A percentile compares a stretch with the other conserved stretches of the same genome.
Evolutionary conservation across 441 rosid genomes (phyloP).

Genomic region (Erodium moschatum): DNA sequence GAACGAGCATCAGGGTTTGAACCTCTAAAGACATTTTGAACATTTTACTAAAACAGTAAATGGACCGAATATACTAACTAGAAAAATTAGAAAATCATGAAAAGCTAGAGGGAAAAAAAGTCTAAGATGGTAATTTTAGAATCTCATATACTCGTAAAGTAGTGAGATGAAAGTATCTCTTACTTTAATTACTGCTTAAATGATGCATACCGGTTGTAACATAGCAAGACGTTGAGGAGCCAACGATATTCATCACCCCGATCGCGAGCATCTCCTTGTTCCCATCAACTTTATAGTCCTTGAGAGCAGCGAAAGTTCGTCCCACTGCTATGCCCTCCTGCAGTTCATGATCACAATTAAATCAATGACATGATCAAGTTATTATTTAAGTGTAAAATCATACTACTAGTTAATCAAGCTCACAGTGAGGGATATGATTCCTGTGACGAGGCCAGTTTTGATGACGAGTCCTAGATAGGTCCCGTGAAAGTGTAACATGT

Average conservation of each 20-base stretch:
- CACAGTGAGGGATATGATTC: constrained; percentile 79
- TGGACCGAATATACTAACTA: too few species aligned
- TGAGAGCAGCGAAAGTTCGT: constrained; percentile 79
- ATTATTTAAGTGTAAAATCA: too few species aligned
- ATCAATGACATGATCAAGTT: too few species aligned
- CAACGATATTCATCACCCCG: constrained; percentile 90
- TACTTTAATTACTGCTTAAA: too few species aligned
- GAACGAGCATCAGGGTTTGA: too few species aligned
- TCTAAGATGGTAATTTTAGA: too few species aligned
- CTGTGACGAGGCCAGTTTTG: constrained; percentile 80
- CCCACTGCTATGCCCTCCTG: constrained; percentile 98
- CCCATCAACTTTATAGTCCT: constrained; percentile 85
- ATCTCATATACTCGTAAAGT: too few species aligned
- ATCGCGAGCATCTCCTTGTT: constrained; percentile 98
- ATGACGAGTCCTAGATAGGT: constrained; percentile 50
- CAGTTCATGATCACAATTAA: neutral
- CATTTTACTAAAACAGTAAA: too few species aligned
- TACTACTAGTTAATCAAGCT: constrained; percentile 22
- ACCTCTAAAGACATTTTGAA: too few species aligned
- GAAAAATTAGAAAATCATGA: too few species aligned
- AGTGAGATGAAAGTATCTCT: too few species aligned
- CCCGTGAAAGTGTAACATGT: constrained; percentile 60
- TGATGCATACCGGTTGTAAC: constrained; percentile 91
- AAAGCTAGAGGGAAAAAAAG: too few species aligned
- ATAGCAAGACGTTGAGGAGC: constrained; percentile 86